Evolutionary conservation across 495 filamentous ascomycete species (phyloP).

Genomic region (Neurospora sp.): DNA sequence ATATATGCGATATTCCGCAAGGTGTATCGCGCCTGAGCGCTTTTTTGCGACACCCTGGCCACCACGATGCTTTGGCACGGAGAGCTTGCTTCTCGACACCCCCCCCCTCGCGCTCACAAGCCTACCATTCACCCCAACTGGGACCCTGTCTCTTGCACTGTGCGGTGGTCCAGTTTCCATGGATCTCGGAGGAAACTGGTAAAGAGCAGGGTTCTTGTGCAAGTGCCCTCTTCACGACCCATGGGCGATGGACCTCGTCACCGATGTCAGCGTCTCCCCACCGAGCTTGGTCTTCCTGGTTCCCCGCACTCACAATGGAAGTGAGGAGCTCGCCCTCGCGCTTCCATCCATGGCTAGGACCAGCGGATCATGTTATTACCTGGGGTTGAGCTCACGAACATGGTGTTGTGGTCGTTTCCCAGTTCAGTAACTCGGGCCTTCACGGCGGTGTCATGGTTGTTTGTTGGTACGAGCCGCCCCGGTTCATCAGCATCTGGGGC

Average conservation of each 20-base stretch:
- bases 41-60: neutral
- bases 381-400: neutral
- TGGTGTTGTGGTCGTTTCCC: neutral
- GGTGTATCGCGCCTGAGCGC: neutral
- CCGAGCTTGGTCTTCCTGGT: conserved; percentile 8
- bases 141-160: neutral
- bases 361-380: neutral
- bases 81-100: neutral
- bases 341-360: neutral
- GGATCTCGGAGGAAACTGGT: neutral
- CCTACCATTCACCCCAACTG: neutral
- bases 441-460: neutral
- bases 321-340: neutral
- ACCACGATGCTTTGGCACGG: neutral
- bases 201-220: neutral
- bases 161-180: neutral
- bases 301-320: conserved; percentile 13
- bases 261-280: conserved; percentile 17
- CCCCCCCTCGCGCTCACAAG: neutral
- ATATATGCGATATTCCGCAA: neutral
- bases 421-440: neutral
- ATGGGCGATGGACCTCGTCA: conserved; percentile 8
- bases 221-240: conserved; percentile 4
- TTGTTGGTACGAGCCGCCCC: neutral
- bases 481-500: neutral